Conservation (phyloP, 2,329 filamentous ascomycete genomes). For the Claviceps cyperi region DNA sequence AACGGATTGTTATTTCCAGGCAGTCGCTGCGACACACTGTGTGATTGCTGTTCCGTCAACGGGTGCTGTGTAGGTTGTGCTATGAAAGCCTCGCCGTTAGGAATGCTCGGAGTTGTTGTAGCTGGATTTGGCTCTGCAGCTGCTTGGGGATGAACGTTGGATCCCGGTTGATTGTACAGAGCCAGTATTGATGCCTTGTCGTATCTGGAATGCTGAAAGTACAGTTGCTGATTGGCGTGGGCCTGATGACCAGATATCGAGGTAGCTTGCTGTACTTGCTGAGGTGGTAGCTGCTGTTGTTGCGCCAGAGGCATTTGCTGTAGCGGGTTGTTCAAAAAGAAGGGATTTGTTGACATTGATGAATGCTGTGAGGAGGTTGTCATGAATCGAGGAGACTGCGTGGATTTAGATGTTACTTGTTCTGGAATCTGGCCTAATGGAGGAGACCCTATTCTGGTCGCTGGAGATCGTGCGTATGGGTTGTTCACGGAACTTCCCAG, state of each 20-base stretch:
- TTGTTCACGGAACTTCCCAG: slow-evolving; percentile 26
- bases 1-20: slow-evolving; percentile 44
- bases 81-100: slow-evolving; percentile 15
- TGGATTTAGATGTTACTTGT: slow-evolving; percentile 31
- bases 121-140: slow-evolving; percentile 17
- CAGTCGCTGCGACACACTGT: slow-evolving; percentile 20
- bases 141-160: slow-evolving; percentile 26
- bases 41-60: slow-evolving; percentile 12
- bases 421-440: slow-evolving; percentile 38
- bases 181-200: slow-evolving; percentile 66
- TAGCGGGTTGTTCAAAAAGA: slow-evolving; percentile 18
- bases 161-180: slow-evolving; percentile 50
- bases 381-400: slow-evolving; percentile 29
- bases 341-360: slow-evolving; percentile 22
- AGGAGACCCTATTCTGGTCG: slow-evolving; percentile 35
- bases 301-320: slow-evolving; percentile 12
- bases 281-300: slow-evolving; percentile 9
- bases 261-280: slow-evolving; percentile 9
- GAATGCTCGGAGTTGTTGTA: slow-evolving; percentile 14
- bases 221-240: slow-evolving; percentile 18
- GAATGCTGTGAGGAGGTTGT: slow-evolving; percentile 16
- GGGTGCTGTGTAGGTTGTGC: slow-evolving; percentile 15
- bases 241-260: slow-evolving; percentile 13
- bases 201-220: slow-evolving; percentile 32
- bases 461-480: slow-evolving; percentile 35